A percentile compares a stretch with the other conserved stretches of the same genome.
phyloP scores from a whole-genome alignment of 495 filamentous ascomycete species.

The Neurospora pannonica region DNA sequence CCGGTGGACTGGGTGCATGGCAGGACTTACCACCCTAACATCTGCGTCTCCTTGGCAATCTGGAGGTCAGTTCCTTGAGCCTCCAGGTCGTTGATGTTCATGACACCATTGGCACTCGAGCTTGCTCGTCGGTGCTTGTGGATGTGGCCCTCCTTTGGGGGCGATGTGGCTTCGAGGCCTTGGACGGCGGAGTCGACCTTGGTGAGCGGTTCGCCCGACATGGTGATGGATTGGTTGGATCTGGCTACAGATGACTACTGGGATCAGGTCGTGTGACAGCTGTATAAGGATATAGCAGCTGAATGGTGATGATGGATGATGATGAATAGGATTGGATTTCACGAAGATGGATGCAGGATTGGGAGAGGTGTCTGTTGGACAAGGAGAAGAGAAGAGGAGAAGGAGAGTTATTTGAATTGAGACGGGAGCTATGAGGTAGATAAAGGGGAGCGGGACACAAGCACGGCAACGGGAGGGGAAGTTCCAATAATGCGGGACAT shows the following conservation, averaged over 20 bases:
- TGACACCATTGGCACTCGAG: constrained; percentile 56
- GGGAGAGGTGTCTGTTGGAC: constrained; percentile 5
- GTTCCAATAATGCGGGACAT: neutral
- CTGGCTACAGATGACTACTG: neutral
- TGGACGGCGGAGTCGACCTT: constrained; percentile 85
- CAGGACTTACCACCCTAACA: constrained; percentile 70
- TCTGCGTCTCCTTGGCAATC: constrained; percentile 81
- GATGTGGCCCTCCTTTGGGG: constrained; percentile 47
- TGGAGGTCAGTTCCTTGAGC: constrained; percentile 61
- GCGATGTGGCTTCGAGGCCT: constrained; percentile 54
- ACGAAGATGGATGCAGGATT: neutral
- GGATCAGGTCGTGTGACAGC: neutral
- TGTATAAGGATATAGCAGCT: neutral
- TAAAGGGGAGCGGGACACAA: neutral
- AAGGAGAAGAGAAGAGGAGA: constrained; percentile 13
- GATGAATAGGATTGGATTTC: constrained; percentile 1
- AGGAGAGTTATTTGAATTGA: constrained; percentile 1
- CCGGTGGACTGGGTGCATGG: neutral
- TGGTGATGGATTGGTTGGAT: constrained; percentile 21
- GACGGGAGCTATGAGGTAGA: neutral
- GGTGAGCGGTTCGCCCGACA: constrained; percentile 56
- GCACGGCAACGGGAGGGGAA: neutral
- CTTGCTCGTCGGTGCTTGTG: constrained; percentile 52
- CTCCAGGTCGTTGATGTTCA: constrained; percentile 79
- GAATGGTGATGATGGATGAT: constrained; percentile 1